A percentile compares a stretch with the other conserved stretches of the same genome.
Conservation (phyloP, 2,329 filamentous ascomycete species). For the Phaeoacremonium minimum region DNA sequence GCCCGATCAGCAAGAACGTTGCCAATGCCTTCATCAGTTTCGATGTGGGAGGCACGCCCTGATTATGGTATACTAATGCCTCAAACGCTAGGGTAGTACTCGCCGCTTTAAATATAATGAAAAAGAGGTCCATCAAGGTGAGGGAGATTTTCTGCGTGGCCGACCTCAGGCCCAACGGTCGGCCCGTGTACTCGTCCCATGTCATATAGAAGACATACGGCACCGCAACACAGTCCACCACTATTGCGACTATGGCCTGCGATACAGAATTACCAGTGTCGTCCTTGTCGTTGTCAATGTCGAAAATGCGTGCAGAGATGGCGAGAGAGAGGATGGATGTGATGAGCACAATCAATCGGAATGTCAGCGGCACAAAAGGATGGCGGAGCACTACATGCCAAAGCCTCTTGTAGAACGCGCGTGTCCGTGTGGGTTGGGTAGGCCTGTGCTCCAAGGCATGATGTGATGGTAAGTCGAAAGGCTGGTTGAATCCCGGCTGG, state of each 20-base stretch:
- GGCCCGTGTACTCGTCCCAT: constrained; percentile 93
- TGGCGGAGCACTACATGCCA: constrained; percentile 71
- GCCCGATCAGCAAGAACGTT: constrained; percentile 72
- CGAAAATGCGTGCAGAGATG: constrained; percentile 71
- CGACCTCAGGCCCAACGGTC: constrained; percentile 81
- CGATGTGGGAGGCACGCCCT: constrained; percentile 5
- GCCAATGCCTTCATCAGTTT: constrained; percentile 57
- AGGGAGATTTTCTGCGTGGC: constrained; percentile 83
- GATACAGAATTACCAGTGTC: constrained; percentile 46
- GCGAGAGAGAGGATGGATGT: constrained; percentile 81
- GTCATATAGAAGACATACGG: constrained; percentile 92
- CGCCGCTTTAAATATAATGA: constrained; percentile 95
- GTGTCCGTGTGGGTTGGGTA: constrained; percentile 24
- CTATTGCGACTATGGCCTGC: constrained; percentile 83
- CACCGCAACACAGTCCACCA: constrained; percentile 83
- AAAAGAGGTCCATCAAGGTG: constrained; percentile 87
- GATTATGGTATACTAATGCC: constrained; percentile 60
- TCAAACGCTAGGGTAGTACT: constrained; percentile 89
- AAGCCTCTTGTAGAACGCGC: constrained; percentile 52
- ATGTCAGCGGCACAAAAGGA: constrained; percentile 78
- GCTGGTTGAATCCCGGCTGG: constrained; percentile 41
- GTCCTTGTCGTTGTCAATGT: constrained; percentile 44
- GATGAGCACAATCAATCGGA: constrained; percentile 76
- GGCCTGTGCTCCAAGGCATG: constrained; percentile 10
- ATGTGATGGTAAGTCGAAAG: constrained; percentile 25